A percentile compares a stretch with the other conserved stretches of the same genome.
These are phyloP conservation scores for Plasmodium gallinaceum DNA, from an alignment of 169 alveolate species.

Conservation along the genomic window DNA sequence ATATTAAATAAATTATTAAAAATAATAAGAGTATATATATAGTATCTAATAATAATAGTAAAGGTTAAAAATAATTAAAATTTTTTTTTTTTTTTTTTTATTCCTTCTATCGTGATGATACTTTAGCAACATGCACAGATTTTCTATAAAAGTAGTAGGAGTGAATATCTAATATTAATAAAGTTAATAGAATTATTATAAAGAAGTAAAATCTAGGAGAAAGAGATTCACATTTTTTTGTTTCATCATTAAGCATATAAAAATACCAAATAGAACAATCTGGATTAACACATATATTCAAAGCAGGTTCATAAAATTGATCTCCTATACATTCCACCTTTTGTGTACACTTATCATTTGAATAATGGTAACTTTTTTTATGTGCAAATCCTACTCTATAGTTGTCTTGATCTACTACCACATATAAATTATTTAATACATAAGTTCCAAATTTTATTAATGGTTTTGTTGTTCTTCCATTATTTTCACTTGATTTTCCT, in stretches of 20 bases:
- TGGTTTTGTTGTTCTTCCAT: constrained; percentile 81
- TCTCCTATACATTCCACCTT: constrained; percentile 80
- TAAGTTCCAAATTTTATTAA: constrained; percentile 83
- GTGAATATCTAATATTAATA: constrained; percentile 56
- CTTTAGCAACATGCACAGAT: constrained; percentile 69
- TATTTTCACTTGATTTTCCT: constrained; percentile 41
- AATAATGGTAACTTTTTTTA: constrained; percentile 66
- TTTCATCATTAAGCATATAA: constrained; percentile 79
- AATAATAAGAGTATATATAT: too few relatives aligned
- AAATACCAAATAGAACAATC: constrained; percentile 84
- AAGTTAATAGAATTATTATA: constrained; percentile 9
- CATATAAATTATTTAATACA: constrained; percentile 82
- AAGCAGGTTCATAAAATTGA: constrained; percentile 82
- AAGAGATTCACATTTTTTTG: constrained; percentile 60
- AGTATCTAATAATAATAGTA: too few relatives aligned
- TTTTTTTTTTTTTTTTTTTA: not conserved
- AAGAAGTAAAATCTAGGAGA: constrained; percentile 50
- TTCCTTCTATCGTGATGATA: constrained; percentile 31
- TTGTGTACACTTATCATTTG: constrained; percentile 76
- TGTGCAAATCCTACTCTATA: constrained; percentile 80
- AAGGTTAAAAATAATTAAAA: too few relatives aligned
- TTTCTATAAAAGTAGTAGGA: constrained; percentile 68
- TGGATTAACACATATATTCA: constrained; percentile 84
- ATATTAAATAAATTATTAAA: too few relatives aligned
- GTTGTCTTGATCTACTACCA: constrained; percentile 82